Evolutionary conservation across 2,329 filamentous ascomycete genomes (phyloP), one percentile per base, ranked within the genome.

Genomic region (Sporothrix sp.): DNA sequence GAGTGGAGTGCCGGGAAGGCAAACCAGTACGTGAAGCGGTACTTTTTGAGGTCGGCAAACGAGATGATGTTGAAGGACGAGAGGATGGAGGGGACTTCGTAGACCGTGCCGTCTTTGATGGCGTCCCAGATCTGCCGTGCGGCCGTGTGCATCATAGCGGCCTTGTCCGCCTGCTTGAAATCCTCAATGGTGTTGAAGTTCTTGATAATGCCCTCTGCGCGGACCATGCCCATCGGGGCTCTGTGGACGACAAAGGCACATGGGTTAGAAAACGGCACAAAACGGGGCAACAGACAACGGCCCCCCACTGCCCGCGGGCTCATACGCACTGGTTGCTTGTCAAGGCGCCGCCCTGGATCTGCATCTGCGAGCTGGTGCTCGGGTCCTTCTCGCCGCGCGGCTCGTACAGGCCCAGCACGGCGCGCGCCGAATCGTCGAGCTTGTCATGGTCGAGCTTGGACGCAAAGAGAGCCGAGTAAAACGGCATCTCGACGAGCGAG

Each of bases 21-120:
- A 66, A 97, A 97, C 82, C 94, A 95, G 68, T 97, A 97, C n/a
- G 85, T 88, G 64, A 97, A 96, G 56, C 84, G 87, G 70, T 97
- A 97, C 63, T 94, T 96, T 67, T 98, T 98, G 30, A 98, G 76
- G 63, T 98, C 91, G 55, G 93, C 91, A 65, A 87, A 98, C 14
- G 88, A 95, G 40, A 97, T 80, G 52, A 94, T 81, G 23, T 87
- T 78, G 65, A 96, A 97, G 7, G 87, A 93, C 4, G 88, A 82
- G 16, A 98, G 80, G 2, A 97, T 76, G 4, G 91, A 96, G 2
- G 93, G 93, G 46, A 91, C 87, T 9, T 89, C 93, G 68, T 95
- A 97, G 59, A 98, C 95, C 36, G 87, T 94, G 52, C 90, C 91
- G 68, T 98, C 93, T 58, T 89, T 84, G 62, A 98, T 96, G 23